Conservation (phyloP, 768 basidiomycete genomes). For the Tylopilus rubrobrunneus region DNA sequence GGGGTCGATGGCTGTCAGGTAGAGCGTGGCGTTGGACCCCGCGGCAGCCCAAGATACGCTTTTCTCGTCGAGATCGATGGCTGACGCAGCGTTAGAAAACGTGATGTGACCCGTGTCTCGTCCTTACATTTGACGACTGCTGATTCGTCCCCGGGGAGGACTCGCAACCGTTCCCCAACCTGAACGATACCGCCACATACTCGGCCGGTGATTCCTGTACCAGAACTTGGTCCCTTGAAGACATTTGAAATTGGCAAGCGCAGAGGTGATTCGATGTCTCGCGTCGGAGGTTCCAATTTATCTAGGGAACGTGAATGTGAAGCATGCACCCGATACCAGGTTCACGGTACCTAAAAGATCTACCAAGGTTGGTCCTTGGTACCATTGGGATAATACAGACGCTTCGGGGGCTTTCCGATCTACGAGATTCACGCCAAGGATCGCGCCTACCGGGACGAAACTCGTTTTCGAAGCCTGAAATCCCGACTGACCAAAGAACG, state of each 20-base stretch:
- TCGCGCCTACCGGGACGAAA: constrained; percentile 88
- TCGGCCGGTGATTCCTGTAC: constrained; percentile 76
- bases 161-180: constrained; percentile 82
- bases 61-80: constrained; percentile 79
- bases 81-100: constrained; percentile 37
- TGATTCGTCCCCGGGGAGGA: constrained; percentile 90
- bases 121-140: constrained; percentile 67
- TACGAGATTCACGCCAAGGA: constrained; percentile 83
- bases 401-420: constrained; percentile 45
- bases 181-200: constrained; percentile 87
- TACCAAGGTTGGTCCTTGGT: constrained; percentile 79
- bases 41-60: constrained; percentile 83
- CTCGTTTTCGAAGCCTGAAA: constrained; percentile 74
- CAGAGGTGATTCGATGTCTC: constrained; percentile 73
- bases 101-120: background rate
- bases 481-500: constrained; percentile 86
- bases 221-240: constrained; percentile 82
- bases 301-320: constrained; percentile 43
- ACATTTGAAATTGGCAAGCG: constrained; percentile 93
- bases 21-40: constrained; percentile 85
- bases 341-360: constrained; percentile 67
- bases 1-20: constrained; percentile 79
- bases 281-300: constrained; percentile 70
- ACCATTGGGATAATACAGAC: constrained; percentile 63
- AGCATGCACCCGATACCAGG: background rate